Percentiles rank a stretch among this genome's conserved stretches.
These are phyloP conservation scores for Osmanthus fragrans DNA, from an alignment of 257 asterid species.

Conservation along the genomic window DNA sequence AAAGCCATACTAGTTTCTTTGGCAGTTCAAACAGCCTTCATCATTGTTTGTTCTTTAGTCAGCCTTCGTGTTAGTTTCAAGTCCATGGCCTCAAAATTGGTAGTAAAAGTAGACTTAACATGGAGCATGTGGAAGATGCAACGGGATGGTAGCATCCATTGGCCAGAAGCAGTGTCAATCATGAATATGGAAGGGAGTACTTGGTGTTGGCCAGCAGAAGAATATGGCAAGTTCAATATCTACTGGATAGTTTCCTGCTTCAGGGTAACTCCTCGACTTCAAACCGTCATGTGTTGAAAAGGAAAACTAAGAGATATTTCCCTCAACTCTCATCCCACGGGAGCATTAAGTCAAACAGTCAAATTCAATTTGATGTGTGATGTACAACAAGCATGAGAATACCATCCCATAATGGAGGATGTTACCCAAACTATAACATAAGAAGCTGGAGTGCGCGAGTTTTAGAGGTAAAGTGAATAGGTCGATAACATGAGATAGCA, in stretches of 20 bases:
- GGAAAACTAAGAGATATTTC: background rate
- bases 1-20: background rate
- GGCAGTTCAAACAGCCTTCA: background rate
- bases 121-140: background rate
- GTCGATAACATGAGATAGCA: background rate
- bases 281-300: background rate
- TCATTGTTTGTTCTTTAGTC: too few relatives aligned
- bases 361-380: background rate
- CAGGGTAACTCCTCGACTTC: background rate
- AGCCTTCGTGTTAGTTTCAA: background rate
- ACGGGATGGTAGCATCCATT: background rate
- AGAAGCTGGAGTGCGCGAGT: background rate
- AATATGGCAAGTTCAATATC: background rate
- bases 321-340: background rate
- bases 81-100: background rate
- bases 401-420: background rate
- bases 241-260: background rate
- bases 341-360: background rate
- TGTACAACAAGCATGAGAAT: background rate
- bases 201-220: background rate
- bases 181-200: background rate
- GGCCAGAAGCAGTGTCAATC: background rate
- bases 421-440: background rate
- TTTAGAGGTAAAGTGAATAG: background rate
- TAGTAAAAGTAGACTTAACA: too few relatives aligned